These are phyloP conservation scores for Saccharomyces hybrid DNA, from an alignment of 1,139 yeast species.

Conservation along the genomic window DNA sequence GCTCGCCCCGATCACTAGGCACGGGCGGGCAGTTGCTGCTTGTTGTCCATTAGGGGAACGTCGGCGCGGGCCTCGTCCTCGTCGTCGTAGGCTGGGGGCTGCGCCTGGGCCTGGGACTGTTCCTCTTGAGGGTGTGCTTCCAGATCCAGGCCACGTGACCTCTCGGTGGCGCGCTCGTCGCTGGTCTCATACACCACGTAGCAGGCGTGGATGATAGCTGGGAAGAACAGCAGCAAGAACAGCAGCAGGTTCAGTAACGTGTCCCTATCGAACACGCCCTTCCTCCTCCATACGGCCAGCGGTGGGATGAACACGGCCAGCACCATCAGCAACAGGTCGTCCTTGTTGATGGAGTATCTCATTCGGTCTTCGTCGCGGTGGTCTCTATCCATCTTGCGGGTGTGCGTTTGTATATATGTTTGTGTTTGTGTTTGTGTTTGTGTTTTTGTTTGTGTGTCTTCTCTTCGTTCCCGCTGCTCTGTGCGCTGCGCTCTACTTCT, in stretches of 20 bases:
- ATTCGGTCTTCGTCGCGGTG: background rate
- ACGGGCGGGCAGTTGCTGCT: background rate
- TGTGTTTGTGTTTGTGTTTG: background rate
- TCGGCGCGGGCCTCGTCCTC: background rate
- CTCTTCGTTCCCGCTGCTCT: background rate
- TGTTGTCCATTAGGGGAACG: background rate
- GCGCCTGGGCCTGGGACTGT: background rate
- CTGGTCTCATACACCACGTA: constrained; percentile 25
- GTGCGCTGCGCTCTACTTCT: background rate
- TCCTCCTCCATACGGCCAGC: constrained; percentile 20
- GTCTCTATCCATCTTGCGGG: background rate
- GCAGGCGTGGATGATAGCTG: constrained; percentile 26
- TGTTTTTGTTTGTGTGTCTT: background rate
- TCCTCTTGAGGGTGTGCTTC: background rate
- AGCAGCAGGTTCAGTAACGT: constrained; percentile 20
- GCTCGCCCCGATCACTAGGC: background rate
- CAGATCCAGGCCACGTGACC: background rate
- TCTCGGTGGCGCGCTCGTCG: constrained; percentile 11
- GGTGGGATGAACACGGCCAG: constrained; percentile 25
- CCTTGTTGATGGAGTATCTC: constrained; percentile 18
- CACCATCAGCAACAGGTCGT: constrained; percentile 20
- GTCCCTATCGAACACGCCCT: constrained; percentile 24
- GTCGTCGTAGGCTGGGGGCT: background rate
- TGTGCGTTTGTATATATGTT: background rate
- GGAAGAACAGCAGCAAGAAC: constrained; percentile 22